These are phyloP conservation scores for Ceratobasidium sp. DNA, from an alignment of 1,284 basidiomycete species.

Conservation along the genomic window DNA sequence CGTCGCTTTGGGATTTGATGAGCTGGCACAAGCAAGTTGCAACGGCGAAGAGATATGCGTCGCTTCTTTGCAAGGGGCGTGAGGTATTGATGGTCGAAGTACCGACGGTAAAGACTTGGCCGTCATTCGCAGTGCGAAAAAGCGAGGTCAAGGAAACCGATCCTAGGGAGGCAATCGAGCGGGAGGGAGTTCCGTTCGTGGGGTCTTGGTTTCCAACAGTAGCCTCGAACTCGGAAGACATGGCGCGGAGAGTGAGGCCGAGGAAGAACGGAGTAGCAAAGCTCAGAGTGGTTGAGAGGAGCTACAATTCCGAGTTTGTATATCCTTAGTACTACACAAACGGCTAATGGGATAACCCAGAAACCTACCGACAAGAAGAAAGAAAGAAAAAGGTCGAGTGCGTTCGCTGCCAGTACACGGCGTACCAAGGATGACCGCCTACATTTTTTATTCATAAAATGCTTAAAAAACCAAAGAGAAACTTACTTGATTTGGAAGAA, in stretches of 20 bases:
- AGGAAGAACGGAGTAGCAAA: slow-evolving; percentile 40
- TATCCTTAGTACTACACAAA: not conserved
- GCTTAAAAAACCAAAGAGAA: not conserved
- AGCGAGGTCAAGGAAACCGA: not conserved
- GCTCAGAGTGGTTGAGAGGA: slow-evolving; percentile 19
- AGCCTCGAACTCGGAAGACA: not conserved
- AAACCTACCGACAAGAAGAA: slow-evolving; percentile 17
- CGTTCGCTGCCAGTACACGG: slow-evolving; percentile 41
- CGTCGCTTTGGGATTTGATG: slow-evolving; percentile 34
- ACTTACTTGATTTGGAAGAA: slow-evolving; percentile 34
- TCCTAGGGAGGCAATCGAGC: not conserved
- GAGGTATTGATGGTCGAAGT: not conserved
- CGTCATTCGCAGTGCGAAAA: not conserved
- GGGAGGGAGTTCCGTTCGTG: not conserved
- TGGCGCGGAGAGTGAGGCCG: slow-evolving; percentile 22
- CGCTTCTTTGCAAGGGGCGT: not conserved
- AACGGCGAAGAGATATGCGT: slow-evolving; percentile 44
- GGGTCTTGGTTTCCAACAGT: not conserved
- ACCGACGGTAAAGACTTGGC: not conserved
- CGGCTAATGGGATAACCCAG: not conserved
- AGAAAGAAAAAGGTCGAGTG: slow-evolving; percentile 33
- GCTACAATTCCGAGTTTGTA: not conserved
- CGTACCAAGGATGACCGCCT: slow-evolving; percentile 26
- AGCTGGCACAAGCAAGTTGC: slow-evolving; percentile 39
- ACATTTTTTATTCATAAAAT: not conserved